Percentiles rank a stretch among this genome's conserved stretches.
phyloP scores from a whole-genome alignment of 768 basidiomycete genomes.

The Amylocystis lapponica region DNA sequence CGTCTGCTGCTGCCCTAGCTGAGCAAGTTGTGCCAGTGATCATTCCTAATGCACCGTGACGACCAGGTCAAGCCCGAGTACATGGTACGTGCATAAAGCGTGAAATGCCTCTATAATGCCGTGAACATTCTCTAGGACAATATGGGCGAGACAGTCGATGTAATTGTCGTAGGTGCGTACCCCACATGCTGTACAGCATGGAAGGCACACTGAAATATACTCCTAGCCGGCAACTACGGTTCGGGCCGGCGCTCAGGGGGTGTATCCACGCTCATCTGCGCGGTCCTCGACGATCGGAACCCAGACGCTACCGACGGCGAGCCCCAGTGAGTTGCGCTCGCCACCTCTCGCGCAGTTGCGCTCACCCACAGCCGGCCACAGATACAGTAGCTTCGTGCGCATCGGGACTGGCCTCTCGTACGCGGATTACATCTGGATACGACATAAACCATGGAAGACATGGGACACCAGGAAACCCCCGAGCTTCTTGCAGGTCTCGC shows the following conservation, averaged over 20 bases:
- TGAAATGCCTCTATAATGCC: neutral
- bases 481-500: constrained; percentile 56
- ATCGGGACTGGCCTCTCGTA: constrained; percentile 88
- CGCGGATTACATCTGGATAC: constrained; percentile 82
- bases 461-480: constrained; percentile 76
- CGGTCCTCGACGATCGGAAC: constrained; percentile 73
- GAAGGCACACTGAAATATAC: too few species aligned
- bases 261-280: constrained; percentile 86
- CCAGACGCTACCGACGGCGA: constrained; percentile 50
- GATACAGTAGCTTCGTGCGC: constrained; percentile 83
- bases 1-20: too few species aligned
- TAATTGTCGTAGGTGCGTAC: constrained; percentile 79
- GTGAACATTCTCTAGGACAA: constrained; percentile 51
- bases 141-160: constrained; percentile 89
- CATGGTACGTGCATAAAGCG: constrained; percentile 46
- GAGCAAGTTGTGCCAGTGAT: neutral
- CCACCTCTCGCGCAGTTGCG: too few species aligned
- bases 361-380: constrained; percentile 49
- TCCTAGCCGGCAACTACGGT: constrained; percentile 80
- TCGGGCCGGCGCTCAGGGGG: constrained; percentile 81
- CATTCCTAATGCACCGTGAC: neutral
- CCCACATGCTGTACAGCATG: too few species aligned
- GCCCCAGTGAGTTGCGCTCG: constrained; percentile 56
- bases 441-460: constrained; percentile 73
- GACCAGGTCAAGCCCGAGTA: constrained; percentile 81